Percentiles rank a stretch among this genome's conserved stretches.
Evolutionary conservation across 768 basidiomycete species (phyloP).

Genomic region (Epithele typhae): DNA sequence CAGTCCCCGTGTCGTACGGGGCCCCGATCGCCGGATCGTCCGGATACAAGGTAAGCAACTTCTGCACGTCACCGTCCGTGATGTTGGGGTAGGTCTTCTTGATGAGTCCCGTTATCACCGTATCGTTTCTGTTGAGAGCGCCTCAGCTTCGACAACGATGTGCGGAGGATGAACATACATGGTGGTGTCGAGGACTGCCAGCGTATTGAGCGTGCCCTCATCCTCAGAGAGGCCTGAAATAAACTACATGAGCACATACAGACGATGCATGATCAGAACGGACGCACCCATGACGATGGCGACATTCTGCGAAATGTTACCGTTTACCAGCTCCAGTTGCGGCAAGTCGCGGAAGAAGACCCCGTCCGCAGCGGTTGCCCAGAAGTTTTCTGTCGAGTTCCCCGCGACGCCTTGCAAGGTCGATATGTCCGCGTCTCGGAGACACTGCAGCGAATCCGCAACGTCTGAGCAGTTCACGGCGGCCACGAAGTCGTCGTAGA

Average conservation of each 20-base stretch:
- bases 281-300: too few species aligned
- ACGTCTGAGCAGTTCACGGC: not conserved
- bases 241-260: not conserved
- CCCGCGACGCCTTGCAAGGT: not conserved
- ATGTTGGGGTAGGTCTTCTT: not conserved
- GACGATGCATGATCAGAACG: too few species aligned
- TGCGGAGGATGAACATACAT: not conserved
- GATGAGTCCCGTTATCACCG: not conserved
- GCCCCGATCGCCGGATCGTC: constrained; percentile 7
- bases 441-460: not conserved
- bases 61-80: not conserved
- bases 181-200: not conserved
- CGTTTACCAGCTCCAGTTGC: not conserved
- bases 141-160: too few species aligned
- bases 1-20: constrained; percentile 13
- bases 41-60: constrained; percentile 4
- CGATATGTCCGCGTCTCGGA: not conserved
- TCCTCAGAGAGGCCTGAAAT: not conserved
- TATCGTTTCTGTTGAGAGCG: too few species aligned
- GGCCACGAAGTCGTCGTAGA: not conserved
- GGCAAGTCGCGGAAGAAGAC: not conserved
- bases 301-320: not conserved
- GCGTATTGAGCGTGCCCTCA: not conserved
- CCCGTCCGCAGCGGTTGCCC: not conserved
- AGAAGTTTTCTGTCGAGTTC: not conserved